Conservation (phyloP, 164 flowering plant genomes). For the Chimonanthus praecox region DNA sequence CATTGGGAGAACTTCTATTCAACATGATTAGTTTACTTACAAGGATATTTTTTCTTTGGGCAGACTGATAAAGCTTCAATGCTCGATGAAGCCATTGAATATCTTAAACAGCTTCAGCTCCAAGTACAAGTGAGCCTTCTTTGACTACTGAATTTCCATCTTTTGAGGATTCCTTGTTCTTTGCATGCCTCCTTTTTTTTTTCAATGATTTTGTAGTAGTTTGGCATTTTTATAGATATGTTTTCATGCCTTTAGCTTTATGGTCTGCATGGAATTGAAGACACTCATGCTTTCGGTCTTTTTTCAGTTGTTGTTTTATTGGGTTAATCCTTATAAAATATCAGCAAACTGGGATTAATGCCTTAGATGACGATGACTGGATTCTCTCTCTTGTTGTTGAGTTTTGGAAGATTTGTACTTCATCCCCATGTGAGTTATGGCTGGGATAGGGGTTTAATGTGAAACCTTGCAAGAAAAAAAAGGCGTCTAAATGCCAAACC, state of each 20-base stretch:
- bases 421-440: neutral
- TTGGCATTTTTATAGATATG: neutral
- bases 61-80: constrained; percentile 88
- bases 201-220: neutral
- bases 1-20: neutral
- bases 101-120: constrained; percentile 84
- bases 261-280: neutral
- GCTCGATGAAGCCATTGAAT: constrained; percentile 89
- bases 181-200: neutral
- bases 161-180: neutral
- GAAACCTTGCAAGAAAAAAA: too few relatives aligned
- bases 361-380: too few relatives aligned
- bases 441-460: neutral
- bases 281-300: neutral
- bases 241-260: neutral
- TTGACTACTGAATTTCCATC: neutral
- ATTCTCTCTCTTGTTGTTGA: neutral
- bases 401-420: neutral
- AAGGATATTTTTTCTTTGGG: neutral
- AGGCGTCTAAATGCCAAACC: neutral
- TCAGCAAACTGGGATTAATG: neutral
- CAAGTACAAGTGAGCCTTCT: constrained; percentile 67
- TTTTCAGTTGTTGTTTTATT: neutral
- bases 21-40: neutral
- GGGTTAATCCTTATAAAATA: neutral